These are phyloP conservation scores for Paraconiothyrium sp. DNA, from an alignment of 2,329 filamentous ascomycete species.

Conservation along the genomic window DNA sequence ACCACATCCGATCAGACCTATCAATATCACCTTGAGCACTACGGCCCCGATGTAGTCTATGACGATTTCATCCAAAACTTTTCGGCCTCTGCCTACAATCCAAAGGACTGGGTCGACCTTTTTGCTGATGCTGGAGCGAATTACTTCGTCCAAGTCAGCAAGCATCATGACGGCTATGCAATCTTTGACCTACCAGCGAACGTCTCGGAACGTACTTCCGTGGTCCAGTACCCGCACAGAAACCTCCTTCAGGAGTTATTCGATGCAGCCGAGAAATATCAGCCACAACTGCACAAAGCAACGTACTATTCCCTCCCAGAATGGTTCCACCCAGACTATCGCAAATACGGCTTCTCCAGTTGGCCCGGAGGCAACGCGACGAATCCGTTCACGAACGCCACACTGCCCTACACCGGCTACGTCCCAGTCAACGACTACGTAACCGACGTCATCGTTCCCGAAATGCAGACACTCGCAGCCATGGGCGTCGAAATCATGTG, in stretches of 20 bases:
- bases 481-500: conserved; percentile 56
- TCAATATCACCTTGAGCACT: conserved; percentile 61
- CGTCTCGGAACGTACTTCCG: conserved; percentile 53
- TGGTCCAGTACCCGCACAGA: conserved; percentile 52
- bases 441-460: conserved; percentile 53
- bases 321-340: conserved; percentile 57
- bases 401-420: conserved; percentile 56
- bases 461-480: conserved; percentile 57
- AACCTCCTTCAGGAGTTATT: conserved; percentile 57
- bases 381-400: conserved; percentile 56
- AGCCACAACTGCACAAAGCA: conserved; percentile 55
- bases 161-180: conserved; percentile 60
- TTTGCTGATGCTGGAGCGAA: conserved; percentile 62
- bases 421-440: conserved; percentile 55
- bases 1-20: conserved; percentile 55
- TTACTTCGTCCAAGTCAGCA: conserved; percentile 55
- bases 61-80: conserved; percentile 66
- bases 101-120: conserved; percentile 64
- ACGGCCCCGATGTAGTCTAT: conserved; percentile 61
- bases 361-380: conserved; percentile 56
- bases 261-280: conserved; percentile 54
- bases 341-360: conserved; percentile 51
- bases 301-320: conserved; percentile 59
- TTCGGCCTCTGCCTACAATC: conserved; percentile 60
- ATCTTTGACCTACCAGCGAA: conserved; percentile 54